Evolutionary conservation across 257 asterid genomes (phyloP).

Genomic region (Sherardia arvensis): DNA sequence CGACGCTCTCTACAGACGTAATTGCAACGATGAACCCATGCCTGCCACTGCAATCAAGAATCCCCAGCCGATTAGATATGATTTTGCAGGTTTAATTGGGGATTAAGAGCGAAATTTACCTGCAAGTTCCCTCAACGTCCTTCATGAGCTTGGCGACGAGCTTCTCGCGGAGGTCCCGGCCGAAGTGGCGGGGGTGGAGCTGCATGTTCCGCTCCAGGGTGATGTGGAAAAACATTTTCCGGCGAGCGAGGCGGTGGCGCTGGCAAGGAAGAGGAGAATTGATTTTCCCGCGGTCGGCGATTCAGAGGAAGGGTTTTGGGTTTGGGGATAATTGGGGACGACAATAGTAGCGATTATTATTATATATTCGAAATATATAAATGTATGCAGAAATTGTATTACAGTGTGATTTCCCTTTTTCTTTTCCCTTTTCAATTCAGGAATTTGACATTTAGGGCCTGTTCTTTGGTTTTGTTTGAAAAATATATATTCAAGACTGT

Average conservation of each 20-base stretch:
- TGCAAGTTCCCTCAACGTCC: constrained; percentile 98
- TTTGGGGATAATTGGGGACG: neutral
- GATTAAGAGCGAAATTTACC: constrained; percentile 21
- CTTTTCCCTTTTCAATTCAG: too few relatives aligned
- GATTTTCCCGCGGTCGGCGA: neutral
- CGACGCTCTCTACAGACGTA: constrained; percentile 83
- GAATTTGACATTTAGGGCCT: too few relatives aligned
- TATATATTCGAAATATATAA: too few relatives aligned
- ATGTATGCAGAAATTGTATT: too few relatives aligned
- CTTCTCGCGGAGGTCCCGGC: constrained; percentile 91
- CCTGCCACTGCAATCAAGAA: constrained; percentile 45
- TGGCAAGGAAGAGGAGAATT: neutral
- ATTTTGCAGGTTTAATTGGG: neutral
- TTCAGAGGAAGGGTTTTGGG: neutral
- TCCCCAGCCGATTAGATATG: neutral
- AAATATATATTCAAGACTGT: too few relatives aligned
- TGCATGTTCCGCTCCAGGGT: constrained; percentile 93
- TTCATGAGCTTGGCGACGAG: constrained; percentile 90
- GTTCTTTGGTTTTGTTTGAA: too few relatives aligned
- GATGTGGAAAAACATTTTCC: constrained; percentile 78
- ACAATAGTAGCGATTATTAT: neutral
- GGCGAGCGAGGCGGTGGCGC: constrained; percentile 3
- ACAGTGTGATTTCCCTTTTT: too few relatives aligned
- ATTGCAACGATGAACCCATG: constrained; percentile 95
- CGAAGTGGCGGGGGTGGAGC: constrained; percentile 95